These are phyloP conservation scores for Dimargaris verticillata DNA, from an alignment of 192 early-diverging fungal genomes.

Conservation along the genomic window DNA sequence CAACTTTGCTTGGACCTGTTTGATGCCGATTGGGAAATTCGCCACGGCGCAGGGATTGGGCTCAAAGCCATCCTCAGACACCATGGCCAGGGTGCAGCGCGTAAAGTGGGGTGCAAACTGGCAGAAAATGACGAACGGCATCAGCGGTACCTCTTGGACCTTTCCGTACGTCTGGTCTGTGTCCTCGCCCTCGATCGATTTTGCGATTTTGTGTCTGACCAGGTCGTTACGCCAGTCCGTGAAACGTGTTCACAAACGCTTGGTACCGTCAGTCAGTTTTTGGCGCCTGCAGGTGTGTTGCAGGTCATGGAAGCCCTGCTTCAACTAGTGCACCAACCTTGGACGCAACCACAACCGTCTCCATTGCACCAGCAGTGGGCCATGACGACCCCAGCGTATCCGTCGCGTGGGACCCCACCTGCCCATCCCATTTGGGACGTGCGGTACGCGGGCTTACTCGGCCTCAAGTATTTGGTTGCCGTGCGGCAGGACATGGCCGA, in stretches of 20 bases:
- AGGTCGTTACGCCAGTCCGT: slow-evolving; percentile 86
- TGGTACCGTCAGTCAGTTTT: slow-evolving; percentile 50
- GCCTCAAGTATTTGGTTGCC: slow-evolving; percentile 86
- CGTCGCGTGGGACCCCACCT: neutral
- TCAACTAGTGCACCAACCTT: slow-evolving; percentile 42
- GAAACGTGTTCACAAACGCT: slow-evolving; percentile 82
- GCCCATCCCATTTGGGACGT: slow-evolving; percentile 62
- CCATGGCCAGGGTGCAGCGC: slow-evolving; percentile 74
- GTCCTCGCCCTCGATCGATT: slow-evolving; percentile 92
- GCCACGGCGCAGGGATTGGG: slow-evolving; percentile 93
- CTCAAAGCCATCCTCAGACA: slow-evolving; percentile 72
- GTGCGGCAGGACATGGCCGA: slow-evolving; percentile 74
- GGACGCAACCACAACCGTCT: neutral
- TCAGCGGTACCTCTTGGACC: slow-evolving; percentile 69
- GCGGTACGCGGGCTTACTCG: slow-evolving; percentile 79
- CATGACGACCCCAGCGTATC: neutral
- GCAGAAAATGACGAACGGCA: slow-evolving; percentile 49
- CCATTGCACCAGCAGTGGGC: too few relatives aligned
- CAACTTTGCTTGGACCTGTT: slow-evolving; percentile 56
- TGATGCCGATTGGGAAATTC: slow-evolving; percentile 69
- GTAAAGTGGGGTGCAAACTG: slow-evolving; percentile 28
- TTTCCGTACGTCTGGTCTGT: slow-evolving; percentile 75
- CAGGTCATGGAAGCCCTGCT: slow-evolving; percentile 52
- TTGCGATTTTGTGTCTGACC: slow-evolving; percentile 90
- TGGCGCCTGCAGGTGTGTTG: slow-evolving; percentile 34